Base-by-base conservation (phyloP, 1,284 basidiomycete genomes). In the Ustilago loliicola region DNA sequence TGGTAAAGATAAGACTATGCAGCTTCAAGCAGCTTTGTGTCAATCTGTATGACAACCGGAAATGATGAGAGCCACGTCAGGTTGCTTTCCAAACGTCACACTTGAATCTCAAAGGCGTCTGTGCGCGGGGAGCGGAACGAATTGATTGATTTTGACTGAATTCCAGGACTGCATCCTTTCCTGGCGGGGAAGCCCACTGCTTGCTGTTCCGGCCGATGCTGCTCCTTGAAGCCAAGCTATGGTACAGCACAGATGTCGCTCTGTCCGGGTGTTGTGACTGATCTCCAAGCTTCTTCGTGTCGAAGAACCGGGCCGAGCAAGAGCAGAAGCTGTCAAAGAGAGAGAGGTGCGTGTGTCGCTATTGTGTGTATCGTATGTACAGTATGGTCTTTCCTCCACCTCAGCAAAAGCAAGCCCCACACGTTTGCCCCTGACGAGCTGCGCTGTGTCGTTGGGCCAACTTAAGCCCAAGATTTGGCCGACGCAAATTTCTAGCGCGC, bases 101-200 rank as follows among this genome's bases (percentile, higher is more conserved):
- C 51, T 34, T 34, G 10, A 17, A 30, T 13, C 13, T 11, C 29
- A 10, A 29, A 34, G 15, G 19, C 25, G 53, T 55, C 36, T 55
- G 53, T 55, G 53, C 53, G 53, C 53, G 36, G 34, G 21, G n/a
- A 55, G 53, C 30, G 30, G 32, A 47, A 27, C 45, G 27, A 50
- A 29, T 29, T 29, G 15, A 29, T 6, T 17, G 25, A 27, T 17
- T 47, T 47, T 47, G 45, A 47, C 45, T 47, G 45, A 47, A 47
- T 47, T 38, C 36, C 7, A 8, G 7, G 8, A 15, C 36, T 38
- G 36, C 45, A 23, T 50, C 25, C 27, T 50, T 50, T 50, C 27
- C 5, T 38, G 32, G 30, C 57, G 57, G 57, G 57, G 57, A 59
- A 59, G 57, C 21, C 32, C 40, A 58, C 38, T 23, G 11, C 23